Conservation (phyloP, 306 rosid genomes). For the Elaeagnus macrophylla region DNA sequence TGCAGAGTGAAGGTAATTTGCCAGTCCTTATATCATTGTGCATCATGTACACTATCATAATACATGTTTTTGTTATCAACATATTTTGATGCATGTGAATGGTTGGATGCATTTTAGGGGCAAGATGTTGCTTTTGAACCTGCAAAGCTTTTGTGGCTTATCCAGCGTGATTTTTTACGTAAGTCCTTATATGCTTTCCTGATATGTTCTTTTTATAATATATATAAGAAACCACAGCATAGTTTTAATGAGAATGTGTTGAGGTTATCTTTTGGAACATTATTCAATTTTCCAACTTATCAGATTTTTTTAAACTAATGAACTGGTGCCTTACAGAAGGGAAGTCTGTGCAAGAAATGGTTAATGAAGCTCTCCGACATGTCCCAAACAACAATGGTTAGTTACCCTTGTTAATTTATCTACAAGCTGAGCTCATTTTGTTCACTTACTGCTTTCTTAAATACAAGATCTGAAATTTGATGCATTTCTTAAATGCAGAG, state of each 20-base stretch:
- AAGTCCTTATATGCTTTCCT: slow-evolving; percentile 27
- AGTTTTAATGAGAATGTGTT: background rate
- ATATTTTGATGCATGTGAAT: slow-evolving; percentile 17
- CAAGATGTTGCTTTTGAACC: slow-evolving; percentile 98
- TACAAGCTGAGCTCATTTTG: slow-evolving; percentile 5
- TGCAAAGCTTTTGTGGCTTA: slow-evolving; percentile 96
- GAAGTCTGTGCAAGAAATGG: slow-evolving; percentile 90
- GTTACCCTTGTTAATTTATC: slow-evolving; percentile 20
- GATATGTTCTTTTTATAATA: slow-evolving; percentile 4
- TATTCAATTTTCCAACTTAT: background rate
- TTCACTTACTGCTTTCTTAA: slow-evolving; percentile 5
- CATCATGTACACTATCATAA: background rate
- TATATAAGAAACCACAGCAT: background rate
- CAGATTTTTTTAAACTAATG: slow-evolving; percentile 17
- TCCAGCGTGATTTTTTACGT: slow-evolving; percentile 98
- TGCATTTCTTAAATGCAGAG: slow-evolving; percentile 52
- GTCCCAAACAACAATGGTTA: slow-evolving; percentile 76
- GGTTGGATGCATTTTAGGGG: slow-evolving; percentile 47
- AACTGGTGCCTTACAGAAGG: slow-evolving; percentile 53
- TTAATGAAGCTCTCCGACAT: slow-evolving; percentile 67
- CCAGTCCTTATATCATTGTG: slow-evolving; percentile 13
- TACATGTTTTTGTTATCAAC: slow-evolving; percentile 11
- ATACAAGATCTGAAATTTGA: slow-evolving; percentile 23
- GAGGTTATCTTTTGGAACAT: background rate
- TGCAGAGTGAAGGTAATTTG: slow-evolving; percentile 83